A percentile compares a stretch with the other conserved stretches of the same genome.
Conservation (phyloP, 352 stramenopile species). For the Globisporangium apiculatum region DNA sequence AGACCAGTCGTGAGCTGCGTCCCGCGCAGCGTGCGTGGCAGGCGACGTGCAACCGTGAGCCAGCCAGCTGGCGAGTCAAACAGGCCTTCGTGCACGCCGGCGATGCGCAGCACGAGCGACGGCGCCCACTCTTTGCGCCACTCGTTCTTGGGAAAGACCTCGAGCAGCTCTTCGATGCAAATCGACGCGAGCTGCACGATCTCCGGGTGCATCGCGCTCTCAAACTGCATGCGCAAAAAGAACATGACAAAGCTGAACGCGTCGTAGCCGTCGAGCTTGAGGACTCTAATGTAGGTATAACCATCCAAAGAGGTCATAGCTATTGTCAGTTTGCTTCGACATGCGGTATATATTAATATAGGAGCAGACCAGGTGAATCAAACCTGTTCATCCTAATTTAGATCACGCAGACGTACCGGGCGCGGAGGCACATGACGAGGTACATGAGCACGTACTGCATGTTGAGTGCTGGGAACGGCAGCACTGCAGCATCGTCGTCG, state of each 20-base stretch:
- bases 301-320: neutral
- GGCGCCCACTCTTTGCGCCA: constrained; percentile 74
- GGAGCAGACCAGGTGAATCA: no score
- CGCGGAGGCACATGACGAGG: constrained; percentile 61
- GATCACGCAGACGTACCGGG: constrained; percentile 22
- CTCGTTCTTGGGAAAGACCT: constrained; percentile 55
- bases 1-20: constrained; percentile 73
- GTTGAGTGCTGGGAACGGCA: constrained; percentile 67
- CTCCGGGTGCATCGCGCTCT: constrained; percentile 59
- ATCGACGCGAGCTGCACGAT: constrained; percentile 73
- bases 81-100: constrained; percentile 62
- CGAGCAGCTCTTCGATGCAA: constrained; percentile 74
- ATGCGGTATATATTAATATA: neutral
- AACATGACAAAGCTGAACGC: constrained; percentile 84
- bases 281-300: constrained; percentile 10
- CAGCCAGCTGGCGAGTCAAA: constrained; percentile 72
- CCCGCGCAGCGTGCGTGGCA: constrained; percentile 64
- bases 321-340: neutral
- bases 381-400: neutral
- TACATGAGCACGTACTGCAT: constrained; percentile 80
- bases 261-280: constrained; percentile 66
- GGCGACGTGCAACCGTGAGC: constrained; percentile 61
- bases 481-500: constrained; percentile 16
- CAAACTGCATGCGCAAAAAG: constrained; percentile 83
- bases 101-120: constrained; percentile 73